Evolutionary conservation across 495 filamentous ascomycete species (phyloP), one percentile per base, ranked within the genome.

Genomic region (Hypomontagnella monticulosa): DNA sequence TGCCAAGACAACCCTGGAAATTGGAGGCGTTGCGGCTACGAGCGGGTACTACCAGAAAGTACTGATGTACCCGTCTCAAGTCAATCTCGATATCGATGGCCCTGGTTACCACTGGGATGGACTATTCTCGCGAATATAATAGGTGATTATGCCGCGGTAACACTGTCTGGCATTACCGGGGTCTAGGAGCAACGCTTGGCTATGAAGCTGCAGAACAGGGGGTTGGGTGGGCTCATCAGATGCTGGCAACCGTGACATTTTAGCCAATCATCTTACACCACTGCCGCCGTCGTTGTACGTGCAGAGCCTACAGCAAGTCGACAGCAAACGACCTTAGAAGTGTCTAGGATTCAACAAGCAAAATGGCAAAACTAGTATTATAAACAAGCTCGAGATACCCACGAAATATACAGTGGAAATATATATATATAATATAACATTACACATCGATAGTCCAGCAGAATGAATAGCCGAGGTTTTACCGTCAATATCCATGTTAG

Each of bases 251-350:
- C 34, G 47, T 38, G 49, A 37, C 19, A 58, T 63, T 63, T 68
- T n/a, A 44, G 38, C 65, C 65, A 68, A 68, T 68, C 59, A 41
- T 60, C 38, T 60, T 59, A 68, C 43, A 44, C 42, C 27, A 36
- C 59, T 63, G 42, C 36, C 59, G 50, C 54, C 32, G n/a, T n/a
- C n/a, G n/a, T n/a, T 9, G 33, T 55, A 23, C 59, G 49, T n/a
- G n/a, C n/a, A 68, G 38, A 68, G 11, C 33, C 52, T 36, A 52
- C 51, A 46, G 12, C 53, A 27, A 49, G 40, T 33, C 23, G 42
- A 19, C 41, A 19, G 40, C 58, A 61, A 16, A 33, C 30, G 11
- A 14, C 6, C 7, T 15, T 34, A 9, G 8, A 27, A 27, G 23
- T n/a, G 6, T 6, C 23, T 27, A 6, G 6, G 23, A 27, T 27